These are phyloP conservation scores for Sphaerobolus stellatus DNA, from an alignment of 1,284 basidiomycete genomes.

Conservation along the genomic window DNA sequence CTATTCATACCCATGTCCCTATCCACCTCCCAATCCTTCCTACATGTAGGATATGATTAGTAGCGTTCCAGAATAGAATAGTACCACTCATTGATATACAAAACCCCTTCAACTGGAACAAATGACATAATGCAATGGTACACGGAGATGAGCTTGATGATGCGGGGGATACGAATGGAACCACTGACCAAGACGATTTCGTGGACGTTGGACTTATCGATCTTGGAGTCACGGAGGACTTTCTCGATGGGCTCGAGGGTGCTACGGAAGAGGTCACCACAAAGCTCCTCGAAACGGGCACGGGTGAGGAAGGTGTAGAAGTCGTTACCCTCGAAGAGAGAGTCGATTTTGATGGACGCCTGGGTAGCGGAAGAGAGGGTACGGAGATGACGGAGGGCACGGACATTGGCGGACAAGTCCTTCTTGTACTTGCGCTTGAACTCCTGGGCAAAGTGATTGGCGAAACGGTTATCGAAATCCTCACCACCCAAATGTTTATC, in stretches of 20 bases:
- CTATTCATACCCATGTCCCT: too few relatives aligned
- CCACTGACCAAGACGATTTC: slow-evolving; percentile 98
- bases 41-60: too few relatives aligned
- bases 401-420: slow-evolving; percentile 89
- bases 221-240: slow-evolving; percentile 97
- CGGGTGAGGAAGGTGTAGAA: slow-evolving; percentile 98
- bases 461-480: slow-evolving; percentile 98
- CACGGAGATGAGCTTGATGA: too few relatives aligned
- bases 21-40: too few relatives aligned
- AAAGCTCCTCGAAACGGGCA: slow-evolving; percentile 98
- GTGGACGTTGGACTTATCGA: slow-evolving; percentile 93
- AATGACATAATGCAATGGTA: too few relatives aligned
- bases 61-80: too few relatives aligned
- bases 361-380: slow-evolving; percentile 96
- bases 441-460: slow-evolving; percentile 97
- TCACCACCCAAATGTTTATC: slow-evolving; percentile 99
- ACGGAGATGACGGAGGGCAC: slow-evolving; percentile 95
- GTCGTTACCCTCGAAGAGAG: slow-evolving; percentile 96
- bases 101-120: too few relatives aligned
- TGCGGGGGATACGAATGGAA: slow-evolving; percentile 97
- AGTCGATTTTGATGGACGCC: slow-evolving; percentile 98
- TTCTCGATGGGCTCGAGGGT: slow-evolving; percentile 99
- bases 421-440: slow-evolving; percentile 99
- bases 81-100: too few relatives aligned
- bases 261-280: slow-evolving; percentile 95